Evolutionary conservation across 2,329 filamentous ascomycete genomes (phyloP), one percentile per base, ranked within the genome.

Genomic region (Macrophomina phaseolina): DNA sequence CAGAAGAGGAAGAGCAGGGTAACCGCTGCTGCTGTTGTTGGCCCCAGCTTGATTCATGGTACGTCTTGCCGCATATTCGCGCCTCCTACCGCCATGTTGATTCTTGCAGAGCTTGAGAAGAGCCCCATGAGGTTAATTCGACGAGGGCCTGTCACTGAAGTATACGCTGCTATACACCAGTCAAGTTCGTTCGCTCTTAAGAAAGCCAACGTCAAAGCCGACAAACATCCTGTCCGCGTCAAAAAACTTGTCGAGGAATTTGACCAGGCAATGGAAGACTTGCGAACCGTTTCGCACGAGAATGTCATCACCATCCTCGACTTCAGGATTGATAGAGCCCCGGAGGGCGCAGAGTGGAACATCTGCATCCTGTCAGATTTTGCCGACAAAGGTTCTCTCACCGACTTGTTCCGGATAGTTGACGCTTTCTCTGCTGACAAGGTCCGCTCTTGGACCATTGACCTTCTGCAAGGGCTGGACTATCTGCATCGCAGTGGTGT

Each of bases 391-490:
- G 93, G 93, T 0, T 92, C 94, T 0, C 81, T 99, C 14, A 87
- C 90, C 34, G 93, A 97, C 72, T 83, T 96, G 23, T 83, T 99
- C 36, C 90, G 94, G 66, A 86, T 94, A 68, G 88, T 93, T 49
- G 92, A 91, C 4, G 86, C 86, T 36, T 81, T 97, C 61, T 87
- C 90, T 49, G 86, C 91, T 62, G 87, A 87, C 69, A 94, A 90
- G 75, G 89, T 94, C 52, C 90, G 93, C 64, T 89, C 92, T 30
- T 98, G 93, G 90, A 95, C 93, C n/a, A 89, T 94, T 67, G 93
- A 97, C 73, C 84, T 99, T 18, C 86, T 99, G 32, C 93, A 97
- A 79, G 95, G 90, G 0, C 82, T 99, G 34, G 91, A 93, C 67
- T 97, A 91, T 76, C 87, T 97, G 63, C 94, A 98, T 78, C 90